Evolutionary conservation across 2,329 filamentous ascomycete species (phyloP).

Genomic region (Colletotrichum euphorbiae): DNA sequence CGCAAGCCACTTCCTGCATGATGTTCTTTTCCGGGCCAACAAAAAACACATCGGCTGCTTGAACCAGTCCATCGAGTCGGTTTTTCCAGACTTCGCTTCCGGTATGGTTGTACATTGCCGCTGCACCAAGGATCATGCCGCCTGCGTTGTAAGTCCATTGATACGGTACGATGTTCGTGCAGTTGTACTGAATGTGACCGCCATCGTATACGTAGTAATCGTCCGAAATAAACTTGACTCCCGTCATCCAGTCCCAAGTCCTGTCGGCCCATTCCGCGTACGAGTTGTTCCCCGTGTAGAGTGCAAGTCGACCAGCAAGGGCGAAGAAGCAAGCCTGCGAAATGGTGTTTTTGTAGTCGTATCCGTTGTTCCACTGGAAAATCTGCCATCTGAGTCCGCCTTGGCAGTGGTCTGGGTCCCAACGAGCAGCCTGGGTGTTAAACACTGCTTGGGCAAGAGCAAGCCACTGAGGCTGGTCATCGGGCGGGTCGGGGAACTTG

Average conservation of each 20-base stretch:
- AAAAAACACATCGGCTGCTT: constrained; percentile 67
- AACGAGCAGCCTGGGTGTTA: constrained; percentile 80
- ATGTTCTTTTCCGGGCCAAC: constrained; percentile 61
- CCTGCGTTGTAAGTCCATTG: constrained; percentile 80
- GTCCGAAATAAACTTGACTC: constrained; percentile 68
- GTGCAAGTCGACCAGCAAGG: constrained; percentile 74
- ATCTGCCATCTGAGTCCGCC: constrained; percentile 89
- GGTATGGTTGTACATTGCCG: constrained; percentile 76
- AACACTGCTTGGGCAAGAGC: constrained; percentile 83
- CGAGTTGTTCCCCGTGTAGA: constrained; percentile 81
- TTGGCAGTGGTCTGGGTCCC: constrained; percentile 76
- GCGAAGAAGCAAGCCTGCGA: constrained; percentile 73
- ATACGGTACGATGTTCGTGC: constrained; percentile 67
- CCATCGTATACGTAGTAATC: constrained; percentile 74
- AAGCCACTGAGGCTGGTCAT: constrained; percentile 72
- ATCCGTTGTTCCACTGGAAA: constrained; percentile 84
- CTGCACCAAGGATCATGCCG: constrained; percentile 72
- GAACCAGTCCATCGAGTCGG: constrained; percentile 67
- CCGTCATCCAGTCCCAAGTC: constrained; percentile 76
- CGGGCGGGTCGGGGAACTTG: constrained; percentile 71
- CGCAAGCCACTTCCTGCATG: constrained; percentile 76
- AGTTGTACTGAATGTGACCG: constrained; percentile 66
- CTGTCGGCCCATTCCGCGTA: constrained; percentile 83
- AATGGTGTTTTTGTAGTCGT: constrained; percentile 79
- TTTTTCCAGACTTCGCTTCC: constrained; percentile 65